Evolutionary conservation across 805 yeast genomes (phyloP).

Genomic region (Pichia cabralensis): DNA sequence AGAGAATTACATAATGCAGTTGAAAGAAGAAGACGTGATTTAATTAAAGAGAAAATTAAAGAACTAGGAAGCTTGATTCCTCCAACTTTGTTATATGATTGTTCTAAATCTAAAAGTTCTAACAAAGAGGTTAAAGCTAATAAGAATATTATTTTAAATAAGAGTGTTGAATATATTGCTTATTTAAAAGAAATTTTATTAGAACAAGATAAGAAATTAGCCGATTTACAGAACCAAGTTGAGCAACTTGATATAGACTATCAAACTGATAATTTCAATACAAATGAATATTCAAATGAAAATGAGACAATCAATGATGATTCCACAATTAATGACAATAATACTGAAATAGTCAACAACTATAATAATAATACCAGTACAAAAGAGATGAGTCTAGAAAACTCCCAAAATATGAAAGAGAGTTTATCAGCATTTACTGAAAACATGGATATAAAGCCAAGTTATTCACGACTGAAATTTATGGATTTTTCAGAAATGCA

Average conservation of each 20-base stretch:
- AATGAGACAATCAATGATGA: background rate
- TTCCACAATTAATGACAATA: background rate
- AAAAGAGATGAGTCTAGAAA: background rate
- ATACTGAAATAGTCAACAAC: background rate
- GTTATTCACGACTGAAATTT: conserved; percentile 4
- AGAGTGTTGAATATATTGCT: conserved; percentile 70
- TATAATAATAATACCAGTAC: background rate
- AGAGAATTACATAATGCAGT: conserved; percentile 92
- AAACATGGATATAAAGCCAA: background rate
- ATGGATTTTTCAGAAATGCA: conserved; percentile 6
- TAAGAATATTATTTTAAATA: conserved; percentile 66
- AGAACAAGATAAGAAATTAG: conserved; percentile 41
- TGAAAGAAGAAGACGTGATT: conserved; percentile 83
- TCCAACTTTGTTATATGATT: conserved; percentile 48
- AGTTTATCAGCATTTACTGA: conserved; percentile 5
- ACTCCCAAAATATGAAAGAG: background rate
- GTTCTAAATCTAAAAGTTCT: conserved; percentile 20
- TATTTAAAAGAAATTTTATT: conserved; percentile 53
- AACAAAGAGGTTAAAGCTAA: conserved; percentile 66
- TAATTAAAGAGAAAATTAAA: conserved; percentile 80
- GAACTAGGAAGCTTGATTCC: conserved; percentile 79
- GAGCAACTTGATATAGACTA: conserved; percentile 14
- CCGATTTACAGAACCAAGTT: conserved; percentile 31
- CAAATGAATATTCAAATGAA: background rate
- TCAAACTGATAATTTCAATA: conserved; percentile 1